Percentiles rank a stretch among this genome's conserved stretches.
Evolutionary conservation across 2,329 filamentous ascomycete species (phyloP).

Genomic region (Helotiales sp.): DNA sequence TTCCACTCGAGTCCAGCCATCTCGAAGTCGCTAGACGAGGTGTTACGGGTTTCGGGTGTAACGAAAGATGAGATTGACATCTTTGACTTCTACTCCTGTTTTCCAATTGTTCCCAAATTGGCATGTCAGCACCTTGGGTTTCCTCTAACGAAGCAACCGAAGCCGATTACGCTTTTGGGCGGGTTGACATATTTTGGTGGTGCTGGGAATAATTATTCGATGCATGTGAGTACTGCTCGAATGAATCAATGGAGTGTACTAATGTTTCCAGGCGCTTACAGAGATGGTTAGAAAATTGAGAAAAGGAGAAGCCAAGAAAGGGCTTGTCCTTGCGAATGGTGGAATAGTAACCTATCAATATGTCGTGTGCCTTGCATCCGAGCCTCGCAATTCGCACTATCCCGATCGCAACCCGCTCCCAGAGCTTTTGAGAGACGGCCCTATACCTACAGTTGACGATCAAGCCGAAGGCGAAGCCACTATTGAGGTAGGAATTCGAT

Average conservation of each 20-base stretch:
- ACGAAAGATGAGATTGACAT: slow-evolving; percentile 59
- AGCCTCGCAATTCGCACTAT: slow-evolving; percentile 51
- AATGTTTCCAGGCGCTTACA: slow-evolving; percentile 50
- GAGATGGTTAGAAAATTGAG: slow-evolving; percentile 61
- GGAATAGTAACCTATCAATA: slow-evolving; percentile 70
- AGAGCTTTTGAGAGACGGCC: slow-evolving; percentile 47
- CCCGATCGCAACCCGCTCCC: slow-evolving; percentile 53
- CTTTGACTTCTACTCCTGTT: slow-evolving; percentile 71
- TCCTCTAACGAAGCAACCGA: slow-evolving; percentile 50
- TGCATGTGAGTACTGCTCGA: slow-evolving; percentile 56
- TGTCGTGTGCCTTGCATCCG: slow-evolving; percentile 60
- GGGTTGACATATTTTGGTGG: slow-evolving; percentile 72
- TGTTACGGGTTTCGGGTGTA: slow-evolving; percentile 54
- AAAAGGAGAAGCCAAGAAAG: slow-evolving; percentile 51
- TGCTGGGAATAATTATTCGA: slow-evolving; percentile 73
- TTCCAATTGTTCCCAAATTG: slow-evolving; percentile 71
- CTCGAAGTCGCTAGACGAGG: slow-evolving; percentile 59
- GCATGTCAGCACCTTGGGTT: slow-evolving; percentile 65
- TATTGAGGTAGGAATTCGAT: slow-evolving; percentile 53
- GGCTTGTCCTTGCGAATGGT: slow-evolving; percentile 68
- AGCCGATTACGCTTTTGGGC: slow-evolving; percentile 65
- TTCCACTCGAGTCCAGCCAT: slow-evolving; percentile 64
- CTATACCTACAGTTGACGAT: slow-evolving; percentile 48
- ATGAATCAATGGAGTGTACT: too few relatives aligned
- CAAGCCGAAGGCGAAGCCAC: slow-evolving; percentile 55